A percentile compares a stretch with the other conserved stretches of the same genome.
These are phyloP conservation scores for Lepidium campestre DNA, from an alignment of 441 rosid species.

Conservation along the genomic window DNA sequence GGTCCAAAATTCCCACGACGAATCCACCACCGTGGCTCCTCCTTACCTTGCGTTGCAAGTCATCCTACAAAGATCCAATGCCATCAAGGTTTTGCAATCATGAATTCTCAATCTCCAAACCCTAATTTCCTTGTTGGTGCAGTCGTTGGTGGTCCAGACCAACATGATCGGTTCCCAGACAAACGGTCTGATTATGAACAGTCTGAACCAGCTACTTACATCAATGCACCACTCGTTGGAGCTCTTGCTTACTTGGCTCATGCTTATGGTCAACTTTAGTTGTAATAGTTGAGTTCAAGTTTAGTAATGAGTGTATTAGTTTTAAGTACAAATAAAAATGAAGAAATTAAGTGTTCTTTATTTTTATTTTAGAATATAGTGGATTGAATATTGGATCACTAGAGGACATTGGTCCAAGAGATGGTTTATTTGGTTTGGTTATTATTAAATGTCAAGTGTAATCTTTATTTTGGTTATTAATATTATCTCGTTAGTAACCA, in stretches of 20 bases:
- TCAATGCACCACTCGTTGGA: conserved; percentile 66
- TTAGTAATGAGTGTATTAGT: conserved; percentile 2
- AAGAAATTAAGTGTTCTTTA: background rate
- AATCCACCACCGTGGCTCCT: conserved; percentile 72
- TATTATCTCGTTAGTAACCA: background rate
- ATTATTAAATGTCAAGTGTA: conserved; percentile 16
- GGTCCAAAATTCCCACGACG: conserved; percentile 54
- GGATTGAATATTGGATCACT: conserved; percentile 18
- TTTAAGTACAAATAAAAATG: background rate
- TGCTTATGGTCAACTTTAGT: conserved; percentile 61
- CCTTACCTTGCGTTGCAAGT: conserved; percentile 46
- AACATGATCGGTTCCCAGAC: conserved; percentile 56
- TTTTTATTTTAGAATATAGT: conserved; percentile 4
- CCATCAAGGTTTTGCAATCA: conserved; percentile 45
- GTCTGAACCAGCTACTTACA: conserved; percentile 70
- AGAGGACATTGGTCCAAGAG: conserved; percentile 22
- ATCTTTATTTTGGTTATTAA: conserved; percentile 11
- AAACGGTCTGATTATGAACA: conserved; percentile 59
- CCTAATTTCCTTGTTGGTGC: conserved; percentile 65
- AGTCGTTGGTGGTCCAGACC: conserved; percentile 67
- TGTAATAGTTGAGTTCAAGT: background rate
- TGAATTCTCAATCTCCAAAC: conserved; percentile 57
- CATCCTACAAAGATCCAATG: conserved; percentile 64
- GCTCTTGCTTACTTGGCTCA: conserved; percentile 62
- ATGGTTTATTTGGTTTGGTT: conserved; percentile 19